Conservation (phyloP, 2,329 filamentous ascomycete genomes). For the Scedosporium minutisporum region DNA sequence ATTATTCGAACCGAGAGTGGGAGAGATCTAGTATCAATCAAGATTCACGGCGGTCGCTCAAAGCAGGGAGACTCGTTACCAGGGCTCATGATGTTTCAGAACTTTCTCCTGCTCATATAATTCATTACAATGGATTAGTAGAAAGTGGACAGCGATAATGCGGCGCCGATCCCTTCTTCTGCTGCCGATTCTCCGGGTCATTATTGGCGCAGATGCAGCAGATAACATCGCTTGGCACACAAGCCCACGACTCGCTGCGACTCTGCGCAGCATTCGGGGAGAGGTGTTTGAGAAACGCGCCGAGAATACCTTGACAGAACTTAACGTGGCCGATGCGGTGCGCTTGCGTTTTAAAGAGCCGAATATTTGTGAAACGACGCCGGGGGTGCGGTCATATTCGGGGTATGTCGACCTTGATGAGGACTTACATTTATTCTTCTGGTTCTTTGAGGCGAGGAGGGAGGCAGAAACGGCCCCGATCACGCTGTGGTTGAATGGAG, state of each 20-base stretch:
- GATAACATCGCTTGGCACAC: neutral
- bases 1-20: too few relatives aligned
- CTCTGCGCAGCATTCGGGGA: neutral
- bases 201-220: neutral
- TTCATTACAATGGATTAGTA: neutral
- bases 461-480: slow-evolving; percentile 21
- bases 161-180: neutral
- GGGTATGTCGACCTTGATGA: slow-evolving; percentile 8
- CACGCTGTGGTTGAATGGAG: slow-evolving; percentile 50
- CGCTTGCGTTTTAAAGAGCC: neutral
- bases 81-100: too few relatives aligned
- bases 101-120: too few relatives aligned
- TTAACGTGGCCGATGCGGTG: neutral
- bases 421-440: slow-evolving; percentile 31
- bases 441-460: slow-evolving; percentile 19
- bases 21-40: too few relatives aligned
- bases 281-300: neutral
- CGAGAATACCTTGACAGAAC: neutral
- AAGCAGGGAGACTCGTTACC: too few relatives aligned
- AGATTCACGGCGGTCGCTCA: too few relatives aligned
- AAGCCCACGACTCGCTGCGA: neutral
- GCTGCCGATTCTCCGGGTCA: neutral
- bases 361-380: slow-evolving; percentile 9
- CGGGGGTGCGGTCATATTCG: slow-evolving; percentile 8
- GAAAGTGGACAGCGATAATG: neutral